Evolutionary conservation across 1,284 basidiomycete genomes (phyloP), one percentile per base, ranked within the genome.

Genomic region (Apiotrichum domesticum): DNA sequence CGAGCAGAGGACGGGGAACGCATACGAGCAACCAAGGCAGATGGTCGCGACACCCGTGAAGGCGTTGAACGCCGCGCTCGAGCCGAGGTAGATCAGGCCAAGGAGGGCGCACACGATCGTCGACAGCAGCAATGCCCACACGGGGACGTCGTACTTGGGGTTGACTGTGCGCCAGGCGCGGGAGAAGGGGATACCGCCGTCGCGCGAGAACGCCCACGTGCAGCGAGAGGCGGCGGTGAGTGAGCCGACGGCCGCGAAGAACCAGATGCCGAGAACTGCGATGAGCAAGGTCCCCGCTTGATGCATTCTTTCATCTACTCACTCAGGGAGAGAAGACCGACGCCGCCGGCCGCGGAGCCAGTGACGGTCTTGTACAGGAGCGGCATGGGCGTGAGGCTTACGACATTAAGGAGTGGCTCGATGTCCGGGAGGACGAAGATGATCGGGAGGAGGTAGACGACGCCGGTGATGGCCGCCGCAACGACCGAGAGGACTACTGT

Each of bases 181-280:
- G 55, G 63, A 65, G 46, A 74, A 72, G 6, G 77, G 77, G 40
- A 79, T 72, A 47, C 74, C 78, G 35, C 77, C 77, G 53, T 79
- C 78, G 35, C 78, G 71, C n/a, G 73, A 63, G 61, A 79, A 79
- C 0, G 61, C 61, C 61, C 61, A 63, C 1, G 58, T 63, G 45
- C 57, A 59, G 15, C 61, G 53, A 35, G 56, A 57, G 3, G 61
- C 61, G 42, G 61, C 61, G 21, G 79, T 79, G 13, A 79, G 66
- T 7, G 76, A 75, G 3, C 79, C 79, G 46, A 80, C 72, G 5
- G 75, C 69, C 3, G 79, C 78, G 57, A 80, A 79, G 35, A 76
- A 61, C 65, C 76, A 78, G 55, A 80, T 77, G 29, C 77, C 78
- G 44, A 80, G 71, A 57, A 80, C 69, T 69, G 50, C n/a, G 7